Base-by-base conservation (phyloP, 139 green algal species). In the Volvox reticuliferus region DNA sequence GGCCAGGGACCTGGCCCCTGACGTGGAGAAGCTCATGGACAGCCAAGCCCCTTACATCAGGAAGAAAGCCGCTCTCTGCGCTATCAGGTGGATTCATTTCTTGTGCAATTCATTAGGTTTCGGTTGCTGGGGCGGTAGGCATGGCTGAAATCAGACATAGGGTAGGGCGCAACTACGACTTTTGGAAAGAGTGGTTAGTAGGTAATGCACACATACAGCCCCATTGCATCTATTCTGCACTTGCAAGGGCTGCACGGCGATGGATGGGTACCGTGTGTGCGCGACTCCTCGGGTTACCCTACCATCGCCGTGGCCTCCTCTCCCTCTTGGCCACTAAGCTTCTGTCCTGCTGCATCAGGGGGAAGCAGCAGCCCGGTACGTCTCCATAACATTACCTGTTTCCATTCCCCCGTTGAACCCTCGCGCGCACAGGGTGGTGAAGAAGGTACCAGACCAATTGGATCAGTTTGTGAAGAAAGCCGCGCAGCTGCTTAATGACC, bases 61-160 rank as follows among this genome's bases (percentile, higher is more conserved):
- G 44, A 99, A 99, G 92, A 99, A 99, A 94, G 98, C 98, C 50
- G 96, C 97, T 0, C 92, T 99, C 35, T 98, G 96, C 89, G 94
- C 95, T n/a, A 96, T 94, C 67, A 96, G 96, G 96, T 96, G 77
- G 44, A 55, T 14, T 55, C 5, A 55, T 9, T 55, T 55, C 9
- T 5, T 5, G 44, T 55, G 5, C 44, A 55, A 55, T 55, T 55
- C 9, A 9, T 55, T 55, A 55, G 5, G 9, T 55, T 55, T 55
- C 9, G n/a, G 5, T 55, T 55, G 9, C 44, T 55, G 9, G 9
- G 44, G 44, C 5, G 44, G 9, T 55, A 55, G 44, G 5, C 9
- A 5, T 55, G 44, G 44, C 5, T 55, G 44, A 55, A 55, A 55
- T 55, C 44, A 55, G 44, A 55, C 44, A 55, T 55, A 55, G 44